These are phyloP conservation scores for Aspergillus proliferans DNA, from an alignment of 2,329 filamentous ascomycete species.

Conservation along the genomic window DNA sequence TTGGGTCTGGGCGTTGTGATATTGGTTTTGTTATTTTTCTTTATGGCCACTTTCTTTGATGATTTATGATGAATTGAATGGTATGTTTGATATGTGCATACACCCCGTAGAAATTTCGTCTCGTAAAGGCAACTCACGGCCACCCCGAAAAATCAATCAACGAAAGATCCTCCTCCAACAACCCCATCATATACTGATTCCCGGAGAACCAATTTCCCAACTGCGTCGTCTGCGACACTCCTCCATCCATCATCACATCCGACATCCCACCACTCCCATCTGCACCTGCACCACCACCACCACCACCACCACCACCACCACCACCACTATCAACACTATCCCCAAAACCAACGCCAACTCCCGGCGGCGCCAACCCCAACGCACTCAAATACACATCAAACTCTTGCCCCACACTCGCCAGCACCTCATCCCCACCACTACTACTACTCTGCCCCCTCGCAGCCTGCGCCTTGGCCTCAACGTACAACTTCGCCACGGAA, in stretches of 20 bases:
- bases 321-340: neutral
- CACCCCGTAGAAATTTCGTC: neutral
- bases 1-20: neutral
- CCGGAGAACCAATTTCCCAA: slow-evolving; percentile 62
- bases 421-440: slow-evolving; percentile 31
- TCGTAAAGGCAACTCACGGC: neutral
- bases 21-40: neutral
- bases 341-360: slow-evolving; percentile 5
- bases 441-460: slow-evolving; percentile 15
- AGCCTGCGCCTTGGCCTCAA: slow-evolving; percentile 55
- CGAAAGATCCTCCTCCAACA: slow-evolving; percentile 56
- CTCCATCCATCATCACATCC: slow-evolving; percentile 4
- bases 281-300: neutral
- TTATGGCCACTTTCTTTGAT: neutral
- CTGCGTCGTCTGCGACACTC: slow-evolving; percentile 36
- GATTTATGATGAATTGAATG: slow-evolving; percentile 1
- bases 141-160: slow-evolving; percentile 16
- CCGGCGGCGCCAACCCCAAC: slow-evolving; percentile 52
- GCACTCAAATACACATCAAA: slow-evolving; percentile 62
- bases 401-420: slow-evolving; percentile 50
- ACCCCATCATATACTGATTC: slow-evolving; percentile 58
- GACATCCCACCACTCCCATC: neutral
- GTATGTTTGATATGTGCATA: neutral
- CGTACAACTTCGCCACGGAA: slow-evolving; percentile 56
- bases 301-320: neutral